A percentile compares a stretch with the other conserved stretches of the same genome.
Conservation (phyloP, 2,329 filamentous ascomycete species). For the Penicillium frequentans region DNA sequence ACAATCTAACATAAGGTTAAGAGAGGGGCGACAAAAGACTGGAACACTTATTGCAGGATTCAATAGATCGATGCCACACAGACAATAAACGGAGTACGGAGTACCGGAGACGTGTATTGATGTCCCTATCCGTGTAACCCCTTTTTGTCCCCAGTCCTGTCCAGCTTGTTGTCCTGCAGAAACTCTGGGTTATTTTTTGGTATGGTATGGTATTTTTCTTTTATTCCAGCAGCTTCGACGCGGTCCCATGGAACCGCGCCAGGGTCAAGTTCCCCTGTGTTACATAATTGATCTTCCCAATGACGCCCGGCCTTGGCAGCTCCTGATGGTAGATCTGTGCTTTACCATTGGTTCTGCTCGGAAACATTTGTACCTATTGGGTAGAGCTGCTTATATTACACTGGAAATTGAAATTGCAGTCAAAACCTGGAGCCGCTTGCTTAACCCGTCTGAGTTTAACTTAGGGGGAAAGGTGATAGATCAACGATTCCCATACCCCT, state of each 20-base stretch:
- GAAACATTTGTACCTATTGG: not conserved
- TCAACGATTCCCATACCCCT: not conserved
- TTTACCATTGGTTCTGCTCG: slow-evolving; percentile 5
- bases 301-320: not conserved
- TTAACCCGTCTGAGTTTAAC: not conserved
- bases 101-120: not conserved
- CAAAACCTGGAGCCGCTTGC: not conserved
- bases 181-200: no score
- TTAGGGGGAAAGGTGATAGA: slow-evolving; percentile 1
- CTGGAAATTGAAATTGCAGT: slow-evolving; percentile 3
- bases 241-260: slow-evolving; percentile 3
- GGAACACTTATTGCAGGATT: not conserved
- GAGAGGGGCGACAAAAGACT: not conserved
- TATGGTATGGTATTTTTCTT: not conserved
- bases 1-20: not conserved
- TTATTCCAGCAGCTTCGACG: slow-evolving; percentile 14
- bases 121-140: slow-evolving; percentile 7
- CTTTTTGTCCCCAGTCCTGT: not conserved
- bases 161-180: no score
- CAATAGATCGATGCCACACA: slow-evolving; percentile 1
- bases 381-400: not conserved
- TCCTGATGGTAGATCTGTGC: slow-evolving; percentile 8
- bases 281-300: slow-evolving; percentile 24
- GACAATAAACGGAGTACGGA: not conserved
- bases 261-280: slow-evolving; percentile 4